Percentiles rank a stretch among this genome's conserved stretches.
These are phyloP conservation scores for Diddensiella transvaalensis DNA, from an alignment of 805 yeast species.

Conservation along the genomic window DNA sequence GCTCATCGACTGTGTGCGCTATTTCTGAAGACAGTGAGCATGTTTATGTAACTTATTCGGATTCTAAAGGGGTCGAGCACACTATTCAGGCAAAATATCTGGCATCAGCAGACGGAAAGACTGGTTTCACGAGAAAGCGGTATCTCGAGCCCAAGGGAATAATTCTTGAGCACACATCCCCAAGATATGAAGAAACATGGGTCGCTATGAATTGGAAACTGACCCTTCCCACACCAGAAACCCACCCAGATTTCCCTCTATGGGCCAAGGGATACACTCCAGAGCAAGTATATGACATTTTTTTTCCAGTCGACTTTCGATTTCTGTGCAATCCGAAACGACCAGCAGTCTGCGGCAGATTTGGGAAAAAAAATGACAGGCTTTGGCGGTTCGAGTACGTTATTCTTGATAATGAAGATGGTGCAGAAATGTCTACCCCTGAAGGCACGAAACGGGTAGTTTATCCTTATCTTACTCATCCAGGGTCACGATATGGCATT, in stretches of 20 bases:
- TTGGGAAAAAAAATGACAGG: neutral
- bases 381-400: conserved; percentile 4
- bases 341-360: conserved; percentile 4
- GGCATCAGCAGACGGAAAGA: neutral
- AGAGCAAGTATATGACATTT: conserved; percentile 1
- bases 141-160: neutral
- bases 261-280: conserved; percentile 2
- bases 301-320: conserved; percentile 1
- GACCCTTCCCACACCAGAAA: neutral
- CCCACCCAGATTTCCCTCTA: conserved; percentile 1
- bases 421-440: neutral
- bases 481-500: neutral
- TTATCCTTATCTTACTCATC: conserved; percentile 1
- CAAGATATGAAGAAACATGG: neutral
- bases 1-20: neutral
- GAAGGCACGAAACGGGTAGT: neutral
- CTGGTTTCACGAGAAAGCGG: neutral
- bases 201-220: neutral
- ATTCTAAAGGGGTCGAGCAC: neutral
- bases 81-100: neutral
- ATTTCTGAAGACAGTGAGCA: neutral
- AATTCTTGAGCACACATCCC: neutral
- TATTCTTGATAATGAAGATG: neutral
- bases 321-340: conserved; percentile 1
- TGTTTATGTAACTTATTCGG: neutral